A percentile compares a stretch with the other conserved stretches of the same genome.
Conservation (phyloP, 1,139 yeast genomes). For the Hansenula lynferdii region DNA sequence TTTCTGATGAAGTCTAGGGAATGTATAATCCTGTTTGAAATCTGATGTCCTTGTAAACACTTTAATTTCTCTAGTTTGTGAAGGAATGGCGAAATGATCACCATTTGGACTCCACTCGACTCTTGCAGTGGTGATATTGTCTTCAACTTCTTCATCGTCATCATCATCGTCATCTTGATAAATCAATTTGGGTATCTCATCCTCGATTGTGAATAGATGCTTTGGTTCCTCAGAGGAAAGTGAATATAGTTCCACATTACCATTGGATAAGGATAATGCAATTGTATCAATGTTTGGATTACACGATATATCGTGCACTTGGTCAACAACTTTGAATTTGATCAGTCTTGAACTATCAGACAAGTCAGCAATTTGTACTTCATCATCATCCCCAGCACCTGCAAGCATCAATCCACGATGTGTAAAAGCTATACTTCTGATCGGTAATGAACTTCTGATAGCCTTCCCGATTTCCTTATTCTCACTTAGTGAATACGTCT, state of each 20-base stretch:
- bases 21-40: constrained; percentile 20
- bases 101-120: constrained; percentile 65
- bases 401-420: constrained; percentile 68
- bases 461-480: constrained; percentile 9
- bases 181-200: constrained; percentile 29
- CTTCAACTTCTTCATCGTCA: constrained; percentile 33
- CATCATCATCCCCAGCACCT: constrained; percentile 75
- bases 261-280: constrained; percentile 63
- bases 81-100: constrained; percentile 54
- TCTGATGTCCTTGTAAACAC: constrained; percentile 24
- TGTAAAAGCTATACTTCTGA: constrained; percentile 61
- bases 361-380: constrained; percentile 50
- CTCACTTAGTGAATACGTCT: constrained; percentile 25
- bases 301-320: constrained; percentile 56
- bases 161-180: constrained; percentile 22
- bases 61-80: constrained; percentile 32
- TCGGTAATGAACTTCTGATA: constrained; percentile 44
- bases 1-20: constrained; percentile 28
- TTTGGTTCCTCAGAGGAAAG: constrained; percentile 42
- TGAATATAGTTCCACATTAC: constrained; percentile 61
- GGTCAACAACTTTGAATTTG: constrained; percentile 44
- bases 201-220: constrained; percentile 37
- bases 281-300: constrained; percentile 55
- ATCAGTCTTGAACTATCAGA: constrained; percentile 32
- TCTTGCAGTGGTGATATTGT: constrained; percentile 34